Percentiles rank a stretch among this genome's conserved stretches.
These are phyloP conservation scores for Vitis riparia DNA, from an alignment of 164 flowering plant species.

Conservation along the genomic window DNA sequence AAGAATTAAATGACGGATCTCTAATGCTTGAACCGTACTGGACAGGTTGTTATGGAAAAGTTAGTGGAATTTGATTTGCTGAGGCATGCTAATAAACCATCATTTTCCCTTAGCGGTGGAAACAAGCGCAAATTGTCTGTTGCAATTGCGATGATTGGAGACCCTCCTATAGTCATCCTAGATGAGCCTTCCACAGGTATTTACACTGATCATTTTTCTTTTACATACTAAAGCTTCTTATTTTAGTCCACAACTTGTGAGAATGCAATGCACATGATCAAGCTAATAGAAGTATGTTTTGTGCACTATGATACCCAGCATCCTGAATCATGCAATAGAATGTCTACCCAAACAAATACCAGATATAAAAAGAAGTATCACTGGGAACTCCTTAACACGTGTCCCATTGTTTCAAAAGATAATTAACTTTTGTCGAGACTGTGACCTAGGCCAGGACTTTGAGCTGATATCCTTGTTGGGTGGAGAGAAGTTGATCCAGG, in stretches of 20 bases:
- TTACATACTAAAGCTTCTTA: not conserved
- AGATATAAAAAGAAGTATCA: no score
- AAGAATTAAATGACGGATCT: not conserved
- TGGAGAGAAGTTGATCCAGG: no score
- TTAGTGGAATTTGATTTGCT: slow-evolving; percentile 86
- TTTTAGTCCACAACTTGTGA: not conserved
- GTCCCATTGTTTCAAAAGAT: no score
- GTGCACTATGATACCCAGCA: no score
- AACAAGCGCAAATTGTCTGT: slow-evolving; percentile 95
- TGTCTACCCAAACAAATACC: no score
- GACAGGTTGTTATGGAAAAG: slow-evolving; percentile 85
- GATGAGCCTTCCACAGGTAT: slow-evolving; percentile 99
- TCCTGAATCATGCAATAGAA: no score
- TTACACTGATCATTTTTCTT: not conserved
- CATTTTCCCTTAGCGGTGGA: slow-evolving; percentile 93
- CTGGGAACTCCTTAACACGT: no score
- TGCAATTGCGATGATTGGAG: slow-evolving; percentile 98
- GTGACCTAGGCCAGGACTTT: no score
- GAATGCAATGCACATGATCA: not conserved
- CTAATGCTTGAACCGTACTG: slow-evolving; percentile 11
- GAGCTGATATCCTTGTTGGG: no score
- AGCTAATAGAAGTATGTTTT: no score
- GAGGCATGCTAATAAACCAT: slow-evolving; percentile 84
- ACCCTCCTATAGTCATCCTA: slow-evolving; percentile 96
- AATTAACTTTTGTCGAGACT: no score